These are phyloP conservation scores for Strobilomyces confusus DNA, from an alignment of 768 basidiomycete species.

Conservation along the genomic window DNA sequence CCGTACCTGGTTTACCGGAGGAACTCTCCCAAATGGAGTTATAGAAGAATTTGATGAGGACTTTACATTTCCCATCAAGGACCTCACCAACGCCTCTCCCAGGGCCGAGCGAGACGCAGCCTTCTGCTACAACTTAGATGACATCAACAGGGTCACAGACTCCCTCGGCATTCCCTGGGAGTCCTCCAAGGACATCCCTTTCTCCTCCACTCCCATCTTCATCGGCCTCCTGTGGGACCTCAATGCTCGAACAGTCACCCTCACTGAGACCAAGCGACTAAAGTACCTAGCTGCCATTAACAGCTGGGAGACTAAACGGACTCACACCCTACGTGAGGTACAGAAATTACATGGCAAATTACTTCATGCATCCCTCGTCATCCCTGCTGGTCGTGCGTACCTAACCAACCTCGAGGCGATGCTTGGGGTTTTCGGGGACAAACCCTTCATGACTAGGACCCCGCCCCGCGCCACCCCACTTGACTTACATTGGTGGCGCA, in stretches of 20 bases:
- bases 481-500: background rate
- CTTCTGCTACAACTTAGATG: background rate
- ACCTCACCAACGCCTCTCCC: accelerated
- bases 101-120: accelerated
- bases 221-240: background rate
- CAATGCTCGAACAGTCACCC: accelerated
- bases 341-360: background rate
- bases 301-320: no score
- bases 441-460: background rate
- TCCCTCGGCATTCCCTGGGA: background rate
- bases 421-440: constrained; percentile 25
- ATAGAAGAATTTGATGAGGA: background rate
- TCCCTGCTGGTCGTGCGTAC: constrained; percentile 25
- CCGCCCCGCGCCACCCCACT: background rate
- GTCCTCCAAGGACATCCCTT: background rate
- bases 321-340: no score
- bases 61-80: background rate
- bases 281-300: no score
- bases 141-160: background rate
- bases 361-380: constrained; percentile 28
- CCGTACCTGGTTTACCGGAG: background rate
- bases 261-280: background rate
- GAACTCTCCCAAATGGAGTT: background rate
- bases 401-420: constrained; percentile 28
- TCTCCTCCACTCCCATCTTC: background rate